These are phyloP conservation scores for Leonotis leonurus DNA, from an alignment of 257 asterid genomes.

Conservation along the genomic window DNA sequence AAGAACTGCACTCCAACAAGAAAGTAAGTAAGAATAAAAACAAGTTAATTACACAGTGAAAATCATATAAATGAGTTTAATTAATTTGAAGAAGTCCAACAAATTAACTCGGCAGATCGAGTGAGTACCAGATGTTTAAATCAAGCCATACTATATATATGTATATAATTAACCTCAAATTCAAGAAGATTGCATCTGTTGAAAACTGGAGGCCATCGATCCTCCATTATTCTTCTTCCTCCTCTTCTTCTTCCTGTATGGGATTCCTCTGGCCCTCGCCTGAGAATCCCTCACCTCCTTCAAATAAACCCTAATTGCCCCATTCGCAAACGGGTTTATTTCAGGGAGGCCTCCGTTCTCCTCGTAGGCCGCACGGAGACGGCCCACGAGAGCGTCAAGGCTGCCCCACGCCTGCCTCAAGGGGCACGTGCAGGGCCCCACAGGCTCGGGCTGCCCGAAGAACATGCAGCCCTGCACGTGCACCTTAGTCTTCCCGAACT, in stretches of 20 bases:
- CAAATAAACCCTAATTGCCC: conserved; percentile 60
- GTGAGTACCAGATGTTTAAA: background rate
- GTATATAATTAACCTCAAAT: background rate
- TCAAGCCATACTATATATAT: background rate
- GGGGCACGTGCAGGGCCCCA: conserved; percentile 73
- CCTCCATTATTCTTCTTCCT: conserved; percentile 20
- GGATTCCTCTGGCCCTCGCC: conserved; percentile 83
- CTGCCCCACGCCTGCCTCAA: conserved; percentile 90
- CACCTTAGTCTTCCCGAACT: conserved; percentile 87
- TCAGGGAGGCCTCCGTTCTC: conserved; percentile 75
- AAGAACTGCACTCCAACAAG: background rate
- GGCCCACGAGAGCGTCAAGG: conserved; percentile 72
- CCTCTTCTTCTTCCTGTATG: conserved; percentile 76
- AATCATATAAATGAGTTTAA: background rate
- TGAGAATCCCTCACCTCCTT: conserved; percentile 71
- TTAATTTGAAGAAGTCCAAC: conserved; percentile 6
- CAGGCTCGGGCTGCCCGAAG: conserved; percentile 74
- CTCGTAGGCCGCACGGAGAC: conserved; percentile 83
- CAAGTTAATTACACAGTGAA: too few species aligned
- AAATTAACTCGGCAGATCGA: conserved; percentile 11
- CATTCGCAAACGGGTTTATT: conserved; percentile 74
- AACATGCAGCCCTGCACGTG: conserved; percentile 61
- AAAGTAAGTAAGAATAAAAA: background rate
- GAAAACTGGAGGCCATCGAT: conserved; percentile 18
- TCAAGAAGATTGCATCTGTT: conserved; percentile 27